Evolutionary conservation across 2,329 filamentous ascomycete genomes (phyloP).

Genomic region (Annulohypoxylon truncatum): DNA sequence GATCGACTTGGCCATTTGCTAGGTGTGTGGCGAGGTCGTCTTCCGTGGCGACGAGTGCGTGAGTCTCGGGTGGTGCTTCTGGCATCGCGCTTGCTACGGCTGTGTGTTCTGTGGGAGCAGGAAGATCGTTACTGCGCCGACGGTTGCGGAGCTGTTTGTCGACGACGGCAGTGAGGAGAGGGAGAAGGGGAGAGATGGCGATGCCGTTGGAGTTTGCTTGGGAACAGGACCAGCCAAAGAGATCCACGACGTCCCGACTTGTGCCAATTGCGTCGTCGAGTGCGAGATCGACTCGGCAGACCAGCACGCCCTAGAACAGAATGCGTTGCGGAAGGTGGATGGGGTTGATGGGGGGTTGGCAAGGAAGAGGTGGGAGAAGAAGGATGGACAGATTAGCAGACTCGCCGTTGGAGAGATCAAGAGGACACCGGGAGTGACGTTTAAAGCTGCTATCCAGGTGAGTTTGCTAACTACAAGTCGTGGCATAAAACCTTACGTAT

Average conservation of each 20-base stretch:
- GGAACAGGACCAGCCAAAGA: constrained; percentile 51
- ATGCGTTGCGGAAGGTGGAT: constrained; percentile 58
- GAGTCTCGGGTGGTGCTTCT: constrained; percentile 71
- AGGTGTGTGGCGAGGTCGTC: constrained; percentile 67
- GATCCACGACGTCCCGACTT: constrained; percentile 61
- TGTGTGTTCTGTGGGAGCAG: constrained; percentile 64
- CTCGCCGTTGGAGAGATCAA: constrained; percentile 29
- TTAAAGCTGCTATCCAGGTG: constrained; percentile 24
- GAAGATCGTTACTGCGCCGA: constrained; percentile 52
- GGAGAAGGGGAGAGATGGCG: background rate
- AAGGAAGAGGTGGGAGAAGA: constrained; percentile 56
- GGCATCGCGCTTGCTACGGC: constrained; percentile 67
- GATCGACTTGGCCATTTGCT: constrained; percentile 66
- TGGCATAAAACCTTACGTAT: background rate
- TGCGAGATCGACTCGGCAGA: constrained; percentile 53
- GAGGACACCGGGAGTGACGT: constrained; percentile 28
- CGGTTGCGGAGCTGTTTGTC: constrained; percentile 52
- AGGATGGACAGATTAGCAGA: constrained; percentile 37
- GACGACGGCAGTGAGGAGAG: constrained; percentile 17
- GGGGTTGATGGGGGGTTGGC: constrained; percentile 60
- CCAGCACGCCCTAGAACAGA: constrained; percentile 52
- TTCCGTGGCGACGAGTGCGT: constrained; percentile 65
- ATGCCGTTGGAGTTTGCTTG: constrained; percentile 21
- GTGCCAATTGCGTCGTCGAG: constrained; percentile 59
- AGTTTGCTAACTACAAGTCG: background rate